Evolutionary conservation across 306 rosid genomes (phyloP), one percentile per base, ranked within the genome.

Genomic region (Hippophae tibetana): DNA sequence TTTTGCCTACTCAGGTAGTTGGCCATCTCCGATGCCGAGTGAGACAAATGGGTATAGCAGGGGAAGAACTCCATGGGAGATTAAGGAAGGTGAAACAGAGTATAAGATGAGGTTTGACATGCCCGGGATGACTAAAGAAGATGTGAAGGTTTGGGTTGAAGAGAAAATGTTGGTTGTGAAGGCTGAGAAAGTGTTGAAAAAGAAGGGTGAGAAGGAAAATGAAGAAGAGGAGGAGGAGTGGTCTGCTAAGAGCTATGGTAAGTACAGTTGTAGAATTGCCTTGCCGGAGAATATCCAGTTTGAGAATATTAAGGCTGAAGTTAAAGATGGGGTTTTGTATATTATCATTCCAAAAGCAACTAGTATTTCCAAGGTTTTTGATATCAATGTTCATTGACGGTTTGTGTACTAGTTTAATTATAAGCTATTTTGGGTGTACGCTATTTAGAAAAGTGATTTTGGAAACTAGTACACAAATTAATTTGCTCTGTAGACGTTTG

Each of bases 101-200:
- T 85, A 84, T 82, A 88, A 76, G 74, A 76, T 85, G 86, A 82
- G 96, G 65, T 88, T 88, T 43, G 94, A 88, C 50, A 88, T 88
- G 89, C 94, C 96, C 0, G 96, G 94, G 13, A 88, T 88, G 94
- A 77, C 61, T 10, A 82, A 85, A 56, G 78, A 76, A 8, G 94
- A 88, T 65, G 96, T 88, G 18, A 88, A 82, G 62, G 87, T 85
- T 2, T 88, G 94, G 82, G 86, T 88, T 26, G 94, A 88, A 60
- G 94, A 85, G 51, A 88, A 85, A 26, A 82, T 85, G 89, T 53
- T 88, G 6, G 77, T 88, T 8, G 78, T 88, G 7, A 85, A 81
- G 54, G 96, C 94, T 12, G 84, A 87, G 57, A 84, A 87, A 31
- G 67, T 2, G 52, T 25, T 43, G 0, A 61, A 69, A 49, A 75